Base-by-base conservation (phyloP, 805 yeast genomes). In the Pichia californica region DNA sequence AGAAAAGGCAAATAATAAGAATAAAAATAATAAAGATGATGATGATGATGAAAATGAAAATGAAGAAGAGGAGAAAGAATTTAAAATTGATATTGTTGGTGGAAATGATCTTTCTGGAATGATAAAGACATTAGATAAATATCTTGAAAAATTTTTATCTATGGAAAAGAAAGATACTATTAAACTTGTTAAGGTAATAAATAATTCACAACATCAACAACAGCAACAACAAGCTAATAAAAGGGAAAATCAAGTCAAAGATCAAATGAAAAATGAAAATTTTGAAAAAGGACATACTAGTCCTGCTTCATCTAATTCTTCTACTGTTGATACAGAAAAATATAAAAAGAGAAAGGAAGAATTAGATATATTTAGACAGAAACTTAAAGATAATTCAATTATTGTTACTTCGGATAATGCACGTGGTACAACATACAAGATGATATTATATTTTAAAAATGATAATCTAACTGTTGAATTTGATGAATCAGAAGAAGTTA, bases 81-180 rank as follows among this genome's bases (percentile, higher is more conserved):
- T 45, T 10, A 40, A 40, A 4, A 54, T 69, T 25, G 53, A 53
- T 21, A 50, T 76, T 44, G 72, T 68, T 1, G 66, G 68, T 36
- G 79, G 78, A 0, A 66, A 64, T 38, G 76, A 80, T 21, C 66
- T 83, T 30, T 54, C 68, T n/a, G 75, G 81, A 4, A 74, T 76
- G 62, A 48, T 83, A 5, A 52, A 63, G 43, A 74, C 79, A 3
- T 63, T 83, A 34, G 86, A 82, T 54, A 66, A 62, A 47, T 67
- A 77, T 45, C 65, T 83, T 40, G 91, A 83, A 53, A 51, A 55
- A 34, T 76, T 81, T 52, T 64, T 84, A 44, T 69, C 73, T 37
- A 71, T 70, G 59, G 81, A 81, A 49, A 80, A 79, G 52, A 70
- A 73, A 34, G 76, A 73, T 19, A 79, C 86, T 0, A 41, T 83